Evolutionary conservation across 1,139 yeast species (phyloP), one percentile per base, ranked within the genome.

Genomic region (Tardiomyces depauwii): DNA sequence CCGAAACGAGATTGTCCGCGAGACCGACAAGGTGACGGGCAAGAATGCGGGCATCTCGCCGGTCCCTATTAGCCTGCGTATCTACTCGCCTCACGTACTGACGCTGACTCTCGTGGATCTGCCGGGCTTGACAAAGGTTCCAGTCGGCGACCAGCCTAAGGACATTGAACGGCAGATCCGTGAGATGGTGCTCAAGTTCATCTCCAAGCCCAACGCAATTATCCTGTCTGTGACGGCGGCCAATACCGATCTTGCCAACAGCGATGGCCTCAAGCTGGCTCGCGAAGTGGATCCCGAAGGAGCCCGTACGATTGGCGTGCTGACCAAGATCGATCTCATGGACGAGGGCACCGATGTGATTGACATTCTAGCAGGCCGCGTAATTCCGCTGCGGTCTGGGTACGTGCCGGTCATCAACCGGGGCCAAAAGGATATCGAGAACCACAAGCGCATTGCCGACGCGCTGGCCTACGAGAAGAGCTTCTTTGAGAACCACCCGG

Each of bases 281-380:
- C 77, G 97, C 59, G 97, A 89, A 65, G 97, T 89, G 43, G 98
- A 89, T 60, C 97, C 97, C 5, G 96, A 89, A 66, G 97, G 97
- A 45, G 66, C 82, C 12, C 77, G 97, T 68, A 89, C 97, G 39
- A 86, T 89, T 58, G 98, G 98, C 68, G 97, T 89, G 44, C 75
- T 89, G 59, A 89, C 97, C 33, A 89, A 89, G 66, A 95, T 89
- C 45, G 98, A 89, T 66, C 76, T 89, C 59, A 89, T 89, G 98
- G 98, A 89, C 63, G 81, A 86, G 64, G 98, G 98, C 54, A 89
- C 98, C 12, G 97, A 89, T 67, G 97, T 89, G 41, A 83, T 89
- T 61, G 97, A 89, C 65, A 91, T 89, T 59, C 73, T 89, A 56
- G 95, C 96, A 6, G 96, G 96, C 47, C 76, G 96, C 63, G 93